Base-by-base conservation (phyloP, 345 rosid genomes). In the Salix suchowensis region DNA sequence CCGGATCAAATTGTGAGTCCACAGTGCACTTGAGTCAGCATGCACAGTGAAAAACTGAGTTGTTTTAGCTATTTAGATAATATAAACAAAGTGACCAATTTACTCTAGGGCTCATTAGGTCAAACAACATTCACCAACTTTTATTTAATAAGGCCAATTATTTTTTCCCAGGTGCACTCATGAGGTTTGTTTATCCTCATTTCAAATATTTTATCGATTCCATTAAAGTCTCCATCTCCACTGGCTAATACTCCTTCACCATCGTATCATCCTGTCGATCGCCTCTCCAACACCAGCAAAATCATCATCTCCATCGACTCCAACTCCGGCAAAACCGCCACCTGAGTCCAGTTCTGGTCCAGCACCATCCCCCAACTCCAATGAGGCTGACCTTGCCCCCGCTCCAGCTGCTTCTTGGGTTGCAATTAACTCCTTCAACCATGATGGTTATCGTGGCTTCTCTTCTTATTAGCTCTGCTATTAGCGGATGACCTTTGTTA, bases 381-480 rank as follows among this genome's bases (percentile, higher is more conserved):
- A 19, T 70, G 39, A 40, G 0, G 15, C 76, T 9, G 40, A 3
- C 2, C 37, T 6, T 52, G 65, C 80, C 18, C 72, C 71, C 1
- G 7, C 58, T 16, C 71, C 66, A 1, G 66, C 80, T 15, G 71
- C 40, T 65, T 37, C 80, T 6, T 54, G 40, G 72, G 62, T 21
- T 50, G 66, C 72, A 13, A 26, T 26, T 26, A 26, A 32, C 72
- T 30, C 67, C 78, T 3, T 2, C 80, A 15, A 48, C 15, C 0
- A 13, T 39, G 40, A 58, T 72, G 12, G 52, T 34, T 67, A 24
- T 72, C 26, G 66, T 77, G 4, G 81, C 82, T 66, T 68, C 82
- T 37, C 36, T 81, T 37, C 4, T 73, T 6, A 6, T 76, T 54
- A 37, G 23, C 48, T 24, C 74, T 8, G 70, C 60, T 8, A 34